Percentiles rank a stretch among this genome's conserved stretches.
Evolutionary conservation across 371 early-diverging fungal species (phyloP).

Genomic region (Capillidium heterosporum): DNA sequence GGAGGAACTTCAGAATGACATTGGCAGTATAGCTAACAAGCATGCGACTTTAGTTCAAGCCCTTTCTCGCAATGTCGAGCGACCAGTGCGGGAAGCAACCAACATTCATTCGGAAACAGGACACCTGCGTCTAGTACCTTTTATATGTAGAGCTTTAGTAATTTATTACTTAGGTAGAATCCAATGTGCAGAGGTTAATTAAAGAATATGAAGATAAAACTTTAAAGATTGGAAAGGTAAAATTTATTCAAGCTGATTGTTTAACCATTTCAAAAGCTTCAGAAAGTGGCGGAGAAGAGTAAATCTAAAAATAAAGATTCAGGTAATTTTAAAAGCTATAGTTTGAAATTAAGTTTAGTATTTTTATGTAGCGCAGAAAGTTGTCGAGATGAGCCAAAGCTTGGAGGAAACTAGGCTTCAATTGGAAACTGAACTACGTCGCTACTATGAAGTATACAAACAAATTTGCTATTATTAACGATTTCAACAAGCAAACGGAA

Average conservation of each 20-base stretch:
- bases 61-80: neutral
- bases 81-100: neutral
- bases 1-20: neutral
- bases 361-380: neutral
- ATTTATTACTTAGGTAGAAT: neutral
- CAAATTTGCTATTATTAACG: neutral
- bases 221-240: neutral
- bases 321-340: too few relatives aligned
- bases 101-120: neutral
- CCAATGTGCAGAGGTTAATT: neutral
- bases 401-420: neutral
- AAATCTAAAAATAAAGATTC: neutral
- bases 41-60: neutral
- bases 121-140: neutral
- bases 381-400: neutral
- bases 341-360: neutral
- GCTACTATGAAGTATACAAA: neutral
- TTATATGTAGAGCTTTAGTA: neutral
- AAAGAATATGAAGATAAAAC: constrained; percentile 2
- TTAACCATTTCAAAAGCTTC: neutral
- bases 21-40: neutral
- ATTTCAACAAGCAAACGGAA: neutral
- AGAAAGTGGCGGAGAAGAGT: neutral
- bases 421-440: neutral
- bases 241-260: neutral